These are phyloP conservation scores for Penicillium atrosanguineum DNA, from an alignment of 495 filamentous ascomycete genomes.

Conservation along the genomic window DNA sequence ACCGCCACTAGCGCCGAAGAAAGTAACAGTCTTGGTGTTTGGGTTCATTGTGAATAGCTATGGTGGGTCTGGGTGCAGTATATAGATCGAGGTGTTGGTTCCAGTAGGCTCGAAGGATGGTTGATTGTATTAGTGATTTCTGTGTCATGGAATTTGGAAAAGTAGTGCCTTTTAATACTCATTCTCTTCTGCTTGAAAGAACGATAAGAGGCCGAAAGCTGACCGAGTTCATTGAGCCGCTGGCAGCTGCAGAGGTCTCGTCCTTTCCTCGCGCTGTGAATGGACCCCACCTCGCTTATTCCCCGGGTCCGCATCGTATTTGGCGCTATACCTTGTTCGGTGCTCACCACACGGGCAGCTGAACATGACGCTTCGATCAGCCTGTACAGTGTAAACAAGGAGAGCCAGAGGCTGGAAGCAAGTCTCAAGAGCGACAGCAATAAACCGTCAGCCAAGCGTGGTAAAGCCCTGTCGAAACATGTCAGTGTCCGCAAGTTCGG, in stretches of 20 bases:
- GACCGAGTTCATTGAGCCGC: background rate
- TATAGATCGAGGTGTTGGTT: background rate
- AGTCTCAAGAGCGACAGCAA: background rate
- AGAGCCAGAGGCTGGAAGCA: background rate
- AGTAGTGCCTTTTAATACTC: background rate
- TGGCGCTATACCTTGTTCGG: background rate
- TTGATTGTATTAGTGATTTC: background rate
- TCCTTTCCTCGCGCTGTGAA: constrained; percentile 4
- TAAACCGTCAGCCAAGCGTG: background rate
- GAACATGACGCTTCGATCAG: background rate
- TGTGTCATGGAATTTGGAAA: background rate
- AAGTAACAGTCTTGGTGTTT: constrained; percentile 34
- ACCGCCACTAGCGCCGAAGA: constrained; percentile 54
- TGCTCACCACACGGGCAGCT: background rate
- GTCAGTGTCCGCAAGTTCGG: background rate
- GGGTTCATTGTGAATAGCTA: constrained; percentile 11
- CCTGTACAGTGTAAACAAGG: constrained; percentile 2
- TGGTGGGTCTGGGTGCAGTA: background rate
- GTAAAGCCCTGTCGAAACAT: background rate
- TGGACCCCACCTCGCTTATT: background rate
- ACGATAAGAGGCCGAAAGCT: constrained; percentile 1
- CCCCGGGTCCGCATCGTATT: background rate
- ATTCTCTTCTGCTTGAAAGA: background rate
- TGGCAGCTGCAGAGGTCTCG: background rate
- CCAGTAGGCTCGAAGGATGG: background rate